Evolutionary conservation across 2,329 filamentous ascomycete genomes (phyloP).

Genomic region (Stagonosporopsis rhizophila): DNA sequence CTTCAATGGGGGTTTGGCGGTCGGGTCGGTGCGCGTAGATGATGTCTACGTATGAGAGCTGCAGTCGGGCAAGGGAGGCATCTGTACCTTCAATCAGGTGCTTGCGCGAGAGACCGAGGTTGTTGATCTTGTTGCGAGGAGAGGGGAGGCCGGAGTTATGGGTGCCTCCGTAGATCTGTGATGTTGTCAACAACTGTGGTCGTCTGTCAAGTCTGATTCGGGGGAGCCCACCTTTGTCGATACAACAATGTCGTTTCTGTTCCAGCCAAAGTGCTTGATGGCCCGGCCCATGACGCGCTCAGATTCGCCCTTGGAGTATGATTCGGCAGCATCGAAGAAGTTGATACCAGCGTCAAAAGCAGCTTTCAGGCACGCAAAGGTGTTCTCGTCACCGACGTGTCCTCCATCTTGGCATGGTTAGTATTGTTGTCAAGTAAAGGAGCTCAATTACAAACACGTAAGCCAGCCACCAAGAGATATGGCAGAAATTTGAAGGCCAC

Average conservation of each 20-base stretch:
- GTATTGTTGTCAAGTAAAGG: not conserved
- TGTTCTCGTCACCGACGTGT: conserved; percentile 70
- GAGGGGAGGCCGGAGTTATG: conserved; percentile 54
- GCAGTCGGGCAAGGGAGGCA: conserved; percentile 64
- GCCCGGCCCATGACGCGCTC: conserved; percentile 64
- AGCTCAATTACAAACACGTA: conserved; percentile 55
- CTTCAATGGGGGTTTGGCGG: conserved; percentile 72
- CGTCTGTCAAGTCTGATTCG: no score
- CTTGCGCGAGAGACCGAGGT: conserved; percentile 72
- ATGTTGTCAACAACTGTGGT: not conserved
- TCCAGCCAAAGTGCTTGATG: conserved; percentile 65
- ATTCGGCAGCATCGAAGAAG: conserved; percentile 67
- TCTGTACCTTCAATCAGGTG: conserved; percentile 73
- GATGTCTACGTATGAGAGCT: conserved; percentile 71
- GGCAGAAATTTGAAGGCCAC: conserved; percentile 75
- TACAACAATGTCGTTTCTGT: conserved; percentile 64
- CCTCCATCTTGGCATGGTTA: conserved; percentile 61
- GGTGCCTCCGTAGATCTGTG: conserved; percentile 68
- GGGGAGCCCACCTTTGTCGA: conserved; percentile 59
- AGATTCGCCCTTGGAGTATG: conserved; percentile 60
- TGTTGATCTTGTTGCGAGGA: conserved; percentile 68
- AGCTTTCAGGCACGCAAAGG: conserved; percentile 62
- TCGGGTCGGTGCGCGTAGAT: conserved; percentile 75
- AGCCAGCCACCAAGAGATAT: conserved; percentile 70
- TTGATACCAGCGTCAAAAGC: conserved; percentile 66